Conservation (phyloP, 2,329 filamentous ascomycete species). For the Colletotrichum tabaci region DNA sequence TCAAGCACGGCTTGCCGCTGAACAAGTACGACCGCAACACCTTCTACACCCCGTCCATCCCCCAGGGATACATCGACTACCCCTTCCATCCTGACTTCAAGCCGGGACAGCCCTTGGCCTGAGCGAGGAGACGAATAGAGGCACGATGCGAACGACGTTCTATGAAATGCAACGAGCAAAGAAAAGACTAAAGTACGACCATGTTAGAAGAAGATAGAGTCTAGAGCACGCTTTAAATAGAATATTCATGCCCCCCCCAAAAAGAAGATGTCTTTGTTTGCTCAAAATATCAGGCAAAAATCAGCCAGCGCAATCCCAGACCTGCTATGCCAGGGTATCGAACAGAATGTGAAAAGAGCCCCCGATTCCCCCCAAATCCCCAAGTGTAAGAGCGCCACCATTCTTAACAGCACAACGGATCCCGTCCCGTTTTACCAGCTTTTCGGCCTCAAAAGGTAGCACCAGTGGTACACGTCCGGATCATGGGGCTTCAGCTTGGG, state of each 20-base stretch:
- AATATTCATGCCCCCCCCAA: neutral
- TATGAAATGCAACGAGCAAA: neutral
- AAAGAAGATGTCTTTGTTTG: neutral
- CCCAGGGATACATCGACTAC: slow-evolving; percentile 49
- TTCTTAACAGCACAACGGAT: too few species aligned
- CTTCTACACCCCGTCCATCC: slow-evolving; percentile 46
- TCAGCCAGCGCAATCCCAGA: neutral
- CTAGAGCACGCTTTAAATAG: neutral
- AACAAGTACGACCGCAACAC: slow-evolving; percentile 47
- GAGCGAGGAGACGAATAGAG: neutral
- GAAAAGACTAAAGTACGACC: neutral
- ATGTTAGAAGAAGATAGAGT: neutral
- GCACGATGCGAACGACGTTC: neutral
- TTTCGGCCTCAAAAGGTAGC: slow-evolving; percentile 58
- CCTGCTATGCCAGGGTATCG: neutral
- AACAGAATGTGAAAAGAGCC: neutral
- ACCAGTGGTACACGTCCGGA: slow-evolving; percentile 63
- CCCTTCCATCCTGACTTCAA: slow-evolving; percentile 43
- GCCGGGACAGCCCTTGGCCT: slow-evolving; percentile 23
- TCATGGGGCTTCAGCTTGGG: slow-evolving; percentile 58
- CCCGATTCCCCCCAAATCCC: too few species aligned
- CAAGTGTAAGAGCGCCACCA: neutral
- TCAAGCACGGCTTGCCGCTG: slow-evolving; percentile 48
- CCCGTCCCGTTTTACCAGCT: neutral
- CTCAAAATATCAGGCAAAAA: neutral